phyloP scores from a whole-genome alignment of 1,284 basidiomycete genomes.

The Exobasidium cylindrosporum region DNA sequence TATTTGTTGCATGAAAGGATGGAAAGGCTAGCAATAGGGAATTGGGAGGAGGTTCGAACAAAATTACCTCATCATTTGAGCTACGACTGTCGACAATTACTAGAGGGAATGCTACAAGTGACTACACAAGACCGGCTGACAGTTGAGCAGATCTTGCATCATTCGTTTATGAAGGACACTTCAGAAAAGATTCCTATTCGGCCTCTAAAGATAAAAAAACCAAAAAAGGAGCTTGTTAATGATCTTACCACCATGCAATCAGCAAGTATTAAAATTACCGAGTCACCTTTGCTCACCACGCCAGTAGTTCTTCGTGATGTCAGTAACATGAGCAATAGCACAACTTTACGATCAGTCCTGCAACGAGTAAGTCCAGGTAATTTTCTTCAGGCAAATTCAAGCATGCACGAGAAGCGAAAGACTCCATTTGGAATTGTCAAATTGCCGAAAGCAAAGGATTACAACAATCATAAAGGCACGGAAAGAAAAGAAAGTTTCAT shows the following conservation, averaged over 20 bases:
- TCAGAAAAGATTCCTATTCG: background rate
- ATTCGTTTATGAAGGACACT: background rate
- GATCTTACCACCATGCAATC: no score
- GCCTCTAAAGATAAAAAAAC: background rate
- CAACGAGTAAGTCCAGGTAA: background rate
- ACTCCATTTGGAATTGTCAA: slow-evolving; percentile 2
- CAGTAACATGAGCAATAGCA: background rate
- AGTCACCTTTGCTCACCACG: background rate
- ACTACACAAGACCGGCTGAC: background rate
- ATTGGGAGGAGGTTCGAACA: slow-evolving; percentile 2
- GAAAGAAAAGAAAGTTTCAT: background rate
- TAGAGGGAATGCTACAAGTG: slow-evolving; percentile 10
- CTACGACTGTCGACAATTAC: background rate
- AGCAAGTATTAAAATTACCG: no score
- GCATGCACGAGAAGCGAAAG: background rate
- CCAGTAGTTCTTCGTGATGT: background rate
- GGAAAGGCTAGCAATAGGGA: background rate
- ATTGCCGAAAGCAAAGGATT: background rate
- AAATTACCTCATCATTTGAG: background rate
- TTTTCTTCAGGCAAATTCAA: background rate
- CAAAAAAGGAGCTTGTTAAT: background rate
- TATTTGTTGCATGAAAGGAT: background rate
- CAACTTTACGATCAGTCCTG: background rate
- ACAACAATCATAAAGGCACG: no score
- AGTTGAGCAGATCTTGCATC: background rate